Base-by-base conservation (phyloP, 148 eudicot genomes). In the Rhododendron kiyosumense region DNA sequence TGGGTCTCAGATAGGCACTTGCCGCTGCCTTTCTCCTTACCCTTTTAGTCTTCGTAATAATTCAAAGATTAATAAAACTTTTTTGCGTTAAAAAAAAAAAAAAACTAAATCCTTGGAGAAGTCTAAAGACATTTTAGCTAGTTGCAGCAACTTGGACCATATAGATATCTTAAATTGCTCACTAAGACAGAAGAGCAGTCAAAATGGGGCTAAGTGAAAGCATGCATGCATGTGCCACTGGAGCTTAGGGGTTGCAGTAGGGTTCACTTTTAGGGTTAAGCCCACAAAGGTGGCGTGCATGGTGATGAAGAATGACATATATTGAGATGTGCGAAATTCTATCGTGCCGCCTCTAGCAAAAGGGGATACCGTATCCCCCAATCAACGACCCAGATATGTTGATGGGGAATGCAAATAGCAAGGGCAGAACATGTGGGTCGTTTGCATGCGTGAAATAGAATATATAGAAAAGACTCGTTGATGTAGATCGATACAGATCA, bases 251-350 rank as follows among this genome's bases (percentile, higher is more conserved):
- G 30, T 36, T 63, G 49, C 15, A 52, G 4, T 34, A 81, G 65
- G 57, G 43, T 63, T 63, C 11, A 28, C 46, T 63, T n/a, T 6
- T 61, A 41, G 75, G 75, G 32, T 22, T 14, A 82, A 36, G 48
- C 84, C 73, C 84, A 57, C 71, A 61, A 82, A 59, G 71, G 73
- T 34, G 48, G 84, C 84, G 17, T 38, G 71, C 46, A 26, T 12
- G n/a, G 49, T 48, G 57, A 45, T 24, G 81, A 41, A 22, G 12
- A 41, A 22, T 78, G 52, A 46, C 49, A 41, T 43, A 48, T 69
- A 2, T 9, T n/a, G 30, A 65, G 4, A 59, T 24, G 30, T 22
- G 9, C 6, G 4, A 17, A 54, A 54, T 4, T 54, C 61, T 15
- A 54, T 14, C 1, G 17, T 13, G 54, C 10, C 17, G 2, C 17